Base-by-base conservation (phyloP, 108 stramenopile genomes). In the Licmophora abbreviata region DNA sequence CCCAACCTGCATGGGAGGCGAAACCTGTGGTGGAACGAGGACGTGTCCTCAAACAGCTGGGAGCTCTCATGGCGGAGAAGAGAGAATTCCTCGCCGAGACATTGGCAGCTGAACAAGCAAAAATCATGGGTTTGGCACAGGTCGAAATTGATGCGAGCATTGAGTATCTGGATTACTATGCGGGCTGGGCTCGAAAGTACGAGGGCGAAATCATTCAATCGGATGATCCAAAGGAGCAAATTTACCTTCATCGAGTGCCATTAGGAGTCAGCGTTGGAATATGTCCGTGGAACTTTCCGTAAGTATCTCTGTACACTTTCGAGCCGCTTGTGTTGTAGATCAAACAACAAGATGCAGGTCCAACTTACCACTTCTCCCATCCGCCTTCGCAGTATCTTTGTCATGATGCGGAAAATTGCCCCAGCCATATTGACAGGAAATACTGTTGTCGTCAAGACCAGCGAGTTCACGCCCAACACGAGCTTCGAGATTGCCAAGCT, bases 351-450 rank as follows among this genome's bases (percentile, higher is more conserved):
- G n/a, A n/a, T n/a, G n/a, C n/a, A n/a, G n/a, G n/a, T n/a, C n/a
- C n/a, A n/a, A n/a, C n/a, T n/a, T n/a, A n/a, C n/a, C n/a, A n/a
- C n/a, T n/a, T n/a, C n/a, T n/a, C n/a, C n/a, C n/a, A n/a, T n/a
- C n/a, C n/a, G n/a, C n/a, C n/a, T n/a, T n/a, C n/a, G n/a, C n/a
- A n/a, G n/a, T n/a, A n/a, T 79, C 41, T 57, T 79, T 34, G 56
- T 74, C 27, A 56, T 67, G 21, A 26, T 32, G 28, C 33, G 63
- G 52, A 79, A 79, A 48, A 18, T 79, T 33, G 68, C 72, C 1
- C 77, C 77, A 5, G 77, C 77, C 3, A 38, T 79, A 15, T 58
- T 69, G 12, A 42, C 73, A 0, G 77, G 77, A 26, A 48, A 46
- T 59, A 22, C 56, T 17, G 51, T 60, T 7, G 64, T 74, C 8